Percentiles rank a stretch among this genome's conserved stretches.
phyloP scores from a whole-genome alignment of 345 rosid species.

The Balakata baccata region DNA sequence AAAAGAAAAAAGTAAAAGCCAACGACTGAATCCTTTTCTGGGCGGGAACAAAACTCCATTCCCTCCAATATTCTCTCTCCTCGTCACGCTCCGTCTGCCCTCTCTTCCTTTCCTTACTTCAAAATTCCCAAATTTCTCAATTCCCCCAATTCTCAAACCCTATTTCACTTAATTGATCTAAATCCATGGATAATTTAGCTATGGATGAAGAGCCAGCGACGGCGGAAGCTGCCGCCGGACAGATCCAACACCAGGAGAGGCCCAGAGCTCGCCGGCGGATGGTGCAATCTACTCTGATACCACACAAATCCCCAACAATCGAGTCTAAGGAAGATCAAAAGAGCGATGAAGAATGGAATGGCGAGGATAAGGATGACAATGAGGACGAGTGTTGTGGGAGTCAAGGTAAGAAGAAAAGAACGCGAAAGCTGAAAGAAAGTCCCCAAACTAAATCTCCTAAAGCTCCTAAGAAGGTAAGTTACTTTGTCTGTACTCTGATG shows the following conservation, averaged over 20 bases:
- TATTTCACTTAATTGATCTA: background rate
- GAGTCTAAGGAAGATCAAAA: conserved; percentile 32
- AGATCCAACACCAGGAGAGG: conserved; percentile 29
- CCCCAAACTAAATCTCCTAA: conserved; percentile 45
- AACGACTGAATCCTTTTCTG: background rate
- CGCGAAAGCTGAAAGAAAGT: conserved; percentile 42
- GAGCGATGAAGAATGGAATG: conserved; percentile 21
- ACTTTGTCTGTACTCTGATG: background rate
- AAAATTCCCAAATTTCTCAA: background rate
- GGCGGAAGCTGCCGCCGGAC: background rate
- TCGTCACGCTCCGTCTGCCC: background rate
- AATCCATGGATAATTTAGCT: conserved; percentile 16
- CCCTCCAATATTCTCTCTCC: conserved; percentile 6
- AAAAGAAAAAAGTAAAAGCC: background rate
- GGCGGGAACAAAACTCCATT: conserved; percentile 12
- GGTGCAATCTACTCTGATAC: conserved; percentile 74
- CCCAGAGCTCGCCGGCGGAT: conserved; percentile 51
- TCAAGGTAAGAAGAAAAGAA: conserved; percentile 56
- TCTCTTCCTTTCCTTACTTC: background rate
- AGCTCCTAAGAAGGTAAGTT: conserved; percentile 50
- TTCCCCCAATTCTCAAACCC: background rate
- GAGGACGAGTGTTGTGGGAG: conserved; percentile 48
- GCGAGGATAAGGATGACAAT: conserved; percentile 30
- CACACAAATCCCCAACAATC: conserved; percentile 41
- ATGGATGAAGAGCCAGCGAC: conserved; percentile 6